Base-by-base conservation (phyloP, 306 rosid genomes). In the Quercus engelmannii region DNA sequence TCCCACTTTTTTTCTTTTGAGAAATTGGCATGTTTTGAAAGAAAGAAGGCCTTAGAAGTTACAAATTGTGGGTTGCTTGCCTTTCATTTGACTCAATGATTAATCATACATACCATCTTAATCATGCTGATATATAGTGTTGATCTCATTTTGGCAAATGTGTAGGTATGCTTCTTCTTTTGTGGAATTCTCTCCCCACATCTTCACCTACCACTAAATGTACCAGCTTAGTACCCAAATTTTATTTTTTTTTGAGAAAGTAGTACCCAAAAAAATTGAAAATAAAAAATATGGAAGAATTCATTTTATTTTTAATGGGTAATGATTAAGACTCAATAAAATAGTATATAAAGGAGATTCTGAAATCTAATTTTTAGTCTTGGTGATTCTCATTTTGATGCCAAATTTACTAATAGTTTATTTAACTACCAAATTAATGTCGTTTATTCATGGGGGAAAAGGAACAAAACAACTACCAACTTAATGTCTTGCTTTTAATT, bases 41-140 rank as follows among this genome's bases (percentile, higher is more conserved):
- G 64, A 65, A 61, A 76, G 64, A 68, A 76, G 83, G 64, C 69
- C 81, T 85, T 85, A 71, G 77, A 87, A 87, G 88, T 83, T 74
- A 85, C 86, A 83, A 85, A 87, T 81, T 71, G 49, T 64, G 75
- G 84, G 63, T 85, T 90, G 90, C 93, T 87, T 90, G 93, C 88
- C 93, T 84, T 90, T 88, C 81, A 90, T 90, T 79, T 83, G 91
- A 88, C 91, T 90, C 89, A 83, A 82, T 90, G 81, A 84, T 88
- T 87, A 86, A 80, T 85, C 91, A 76, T 81, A 28, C 91, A 76
- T 81, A n/a, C 49, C 72, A 20, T 65, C 77, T 79, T 76, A 81
- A 86, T 86, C 84, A 82, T 78, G 19, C 20, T 9, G 72, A n/a
- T 9, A 3, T 19, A 6, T 64, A 5, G 6, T 64, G 43, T 64